phyloP scores from a whole-genome alignment of 1,284 basidiomycete genomes.

The Trametes sp. region DNA sequence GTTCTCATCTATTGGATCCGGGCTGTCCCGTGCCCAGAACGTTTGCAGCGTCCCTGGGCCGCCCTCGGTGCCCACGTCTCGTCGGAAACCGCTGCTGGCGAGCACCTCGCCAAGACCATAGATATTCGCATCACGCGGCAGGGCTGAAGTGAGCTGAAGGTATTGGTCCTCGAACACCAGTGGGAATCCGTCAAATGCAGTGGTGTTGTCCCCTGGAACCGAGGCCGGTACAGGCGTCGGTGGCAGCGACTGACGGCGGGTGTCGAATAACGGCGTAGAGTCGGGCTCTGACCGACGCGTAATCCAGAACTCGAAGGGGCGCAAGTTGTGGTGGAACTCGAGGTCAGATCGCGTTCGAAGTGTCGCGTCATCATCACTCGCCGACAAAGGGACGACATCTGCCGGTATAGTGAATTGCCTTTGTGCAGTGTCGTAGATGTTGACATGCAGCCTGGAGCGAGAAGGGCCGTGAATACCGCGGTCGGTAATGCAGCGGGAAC shows the following conservation, averaged over 20 bases:
- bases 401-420: conserved; percentile 76
- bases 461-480: conserved; percentile 8
- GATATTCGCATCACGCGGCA: conserved; percentile 72
- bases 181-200: conserved; percentile 63
- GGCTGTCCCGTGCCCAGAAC: conserved; percentile 70
- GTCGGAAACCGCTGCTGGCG: conserved; percentile 70
- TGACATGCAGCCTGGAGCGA: conserved; percentile 75
- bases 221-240: conserved; percentile 60
- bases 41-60: conserved; percentile 70
- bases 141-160: conserved; percentile 68
- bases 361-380: conserved; percentile 38
- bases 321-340: conserved; percentile 70
- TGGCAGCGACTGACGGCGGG: conserved; percentile 64
- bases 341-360: conserved; percentile 59
- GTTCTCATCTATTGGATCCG: conserved; percentile 67
- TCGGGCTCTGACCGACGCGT: conserved; percentile 67
- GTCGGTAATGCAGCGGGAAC: conserved; percentile 6
- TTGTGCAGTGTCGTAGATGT: conserved; percentile 67
- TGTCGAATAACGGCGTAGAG: conserved; percentile 76
- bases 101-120: conserved; percentile 84
- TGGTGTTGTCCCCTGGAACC: conserved; percentile 53
- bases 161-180: conserved; percentile 82
- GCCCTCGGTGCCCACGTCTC: conserved; percentile 64
- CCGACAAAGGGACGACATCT: conserved; percentile 58
- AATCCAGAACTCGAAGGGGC: conserved; percentile 84